Base-by-base conservation (phyloP, 2,329 filamentous ascomycete species). In the Nothophaeocryptopus gaeumannii region DNA sequence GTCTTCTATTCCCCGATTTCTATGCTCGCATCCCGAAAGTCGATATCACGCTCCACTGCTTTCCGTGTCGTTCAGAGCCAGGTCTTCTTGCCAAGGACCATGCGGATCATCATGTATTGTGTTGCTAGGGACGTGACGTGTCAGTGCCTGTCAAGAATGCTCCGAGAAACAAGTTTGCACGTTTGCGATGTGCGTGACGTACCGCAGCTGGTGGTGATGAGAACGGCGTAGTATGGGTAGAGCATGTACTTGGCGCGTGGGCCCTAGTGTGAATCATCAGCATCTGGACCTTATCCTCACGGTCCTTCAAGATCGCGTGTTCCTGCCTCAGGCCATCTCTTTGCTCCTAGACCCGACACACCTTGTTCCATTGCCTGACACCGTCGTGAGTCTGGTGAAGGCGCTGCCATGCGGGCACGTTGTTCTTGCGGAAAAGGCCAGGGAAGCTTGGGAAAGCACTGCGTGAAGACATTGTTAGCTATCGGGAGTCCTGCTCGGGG, bases 21-120 rank as follows among this genome's bases (percentile, higher is more conserved):
- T 26, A 26, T 26, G 4, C 20, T 26, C 20, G 20, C 20, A 26
- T 26, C 20, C 20, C 7, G 20, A 26, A 26, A 26, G 7, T 26
- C 20, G 20, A 26, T 4, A 4, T 26, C n/a, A 15, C 33, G 33
- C 26, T 41, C 2, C 2, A 11, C 3, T 5, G 29, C 11, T 7
- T 31, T 12, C 13, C 46, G 12, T 5, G 11, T 15, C 30, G 20
- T 46, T 44, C 45, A 49, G 35, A 54, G 88, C 83, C 84, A 90
- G 55, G 84, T 88, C 81, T 89, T 91, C 79, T 91, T 82, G 65
- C 88, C 88, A 34, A 84, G 68, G 58, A 87, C 74, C 76, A 87
- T 83, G 69, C 88, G 85, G 70, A 78, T 74, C 76, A 86, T 84
- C 75, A 84, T 85, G 77, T 87, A 92, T 73, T 88, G 74, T 58